Conservation (phyloP, 129 eudicot species). For the Flaveria brownii region DNA sequence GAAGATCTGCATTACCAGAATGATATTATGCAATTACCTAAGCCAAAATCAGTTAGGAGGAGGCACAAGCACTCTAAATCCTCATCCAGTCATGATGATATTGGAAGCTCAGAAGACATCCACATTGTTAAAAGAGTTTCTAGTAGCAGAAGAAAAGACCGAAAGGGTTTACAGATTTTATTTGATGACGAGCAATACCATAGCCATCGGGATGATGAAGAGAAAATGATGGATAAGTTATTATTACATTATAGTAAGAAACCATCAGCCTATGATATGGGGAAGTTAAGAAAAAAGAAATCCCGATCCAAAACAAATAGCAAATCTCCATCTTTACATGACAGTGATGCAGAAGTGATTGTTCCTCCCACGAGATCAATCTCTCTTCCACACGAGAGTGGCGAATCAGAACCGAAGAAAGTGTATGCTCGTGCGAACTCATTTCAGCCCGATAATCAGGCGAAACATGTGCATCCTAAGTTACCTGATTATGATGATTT, state of each 20-base stretch:
- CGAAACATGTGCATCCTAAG: conserved; percentile 91
- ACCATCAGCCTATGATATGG: conserved; percentile 57
- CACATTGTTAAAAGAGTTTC: conserved; percentile 50
- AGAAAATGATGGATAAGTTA: conserved; percentile 75
- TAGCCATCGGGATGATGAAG: conserved; percentile 63
- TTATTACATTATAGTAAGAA: conserved; percentile 84
- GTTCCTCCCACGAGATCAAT: conserved; percentile 58
- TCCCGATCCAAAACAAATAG: conserved; percentile 38
- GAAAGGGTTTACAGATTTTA: conserved; percentile 76
- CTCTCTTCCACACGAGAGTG: conserved; percentile 66
- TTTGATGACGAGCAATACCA: conserved; percentile 60
- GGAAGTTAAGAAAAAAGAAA: conserved; percentile 47
- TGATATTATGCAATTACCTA: conserved; percentile 51
- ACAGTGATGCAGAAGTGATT: conserved; percentile 37
- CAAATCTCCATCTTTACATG: conserved; percentile 38
- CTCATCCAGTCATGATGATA: conserved; percentile 41
- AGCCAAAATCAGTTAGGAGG: conserved; percentile 69
- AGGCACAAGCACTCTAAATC: conserved; percentile 56
- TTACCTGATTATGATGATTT: conserved; percentile 94
- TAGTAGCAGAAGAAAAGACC: conserved; percentile 74
- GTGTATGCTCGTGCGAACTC: conserved; percentile 77
- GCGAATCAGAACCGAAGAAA: conserved; percentile 41
- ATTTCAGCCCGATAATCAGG: conserved; percentile 76
- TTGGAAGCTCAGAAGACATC: conserved; percentile 46
- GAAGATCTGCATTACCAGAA: conserved; percentile 38